phyloP scores from a whole-genome alignment of 2,329 filamentous ascomycete genomes.

The Fusarium globosum region DNA sequence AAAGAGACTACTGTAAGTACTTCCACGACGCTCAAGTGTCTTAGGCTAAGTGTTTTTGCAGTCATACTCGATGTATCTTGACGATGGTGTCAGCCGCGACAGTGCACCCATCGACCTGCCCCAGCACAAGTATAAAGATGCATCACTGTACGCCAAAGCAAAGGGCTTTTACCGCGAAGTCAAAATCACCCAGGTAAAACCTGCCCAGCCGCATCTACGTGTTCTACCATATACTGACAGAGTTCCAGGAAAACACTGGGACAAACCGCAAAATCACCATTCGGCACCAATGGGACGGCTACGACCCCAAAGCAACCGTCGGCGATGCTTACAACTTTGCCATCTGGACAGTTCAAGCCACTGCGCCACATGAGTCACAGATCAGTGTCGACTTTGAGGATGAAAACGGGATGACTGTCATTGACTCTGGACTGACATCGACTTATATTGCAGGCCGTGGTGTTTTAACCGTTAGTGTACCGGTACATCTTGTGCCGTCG shows the following conservation, averaged over 20 bases:
- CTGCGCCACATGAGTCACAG: background rate
- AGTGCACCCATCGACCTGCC: background rate
- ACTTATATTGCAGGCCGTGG: background rate
- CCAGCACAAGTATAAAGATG: background rate
- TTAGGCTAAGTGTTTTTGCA: background rate
- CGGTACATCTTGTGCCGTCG: background rate
- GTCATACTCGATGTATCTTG: slow-evolving; percentile 7
- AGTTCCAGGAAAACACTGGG: background rate
- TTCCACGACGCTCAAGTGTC: rapidly evolving
- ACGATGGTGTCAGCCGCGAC: background rate
- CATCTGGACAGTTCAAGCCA: background rate
- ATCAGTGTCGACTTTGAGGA: background rate
- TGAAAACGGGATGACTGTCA: background rate
- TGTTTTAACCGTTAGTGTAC: background rate
- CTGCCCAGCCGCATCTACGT: rapidly evolving
- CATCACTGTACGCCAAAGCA: background rate
- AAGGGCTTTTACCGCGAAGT: background rate
- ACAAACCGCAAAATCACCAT: background rate
- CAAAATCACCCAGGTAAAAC: background rate
- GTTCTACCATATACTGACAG: rapidly evolving
- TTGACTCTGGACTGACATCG: background rate
- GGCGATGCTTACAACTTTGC: background rate
- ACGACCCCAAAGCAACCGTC: background rate
- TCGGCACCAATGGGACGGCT: background rate
- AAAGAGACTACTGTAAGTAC: background rate